Evolutionary conservation across 2,329 filamentous ascomycete genomes (phyloP), one percentile per base, ranked within the genome.

Genomic region (Sarocladiaceae sp.): DNA sequence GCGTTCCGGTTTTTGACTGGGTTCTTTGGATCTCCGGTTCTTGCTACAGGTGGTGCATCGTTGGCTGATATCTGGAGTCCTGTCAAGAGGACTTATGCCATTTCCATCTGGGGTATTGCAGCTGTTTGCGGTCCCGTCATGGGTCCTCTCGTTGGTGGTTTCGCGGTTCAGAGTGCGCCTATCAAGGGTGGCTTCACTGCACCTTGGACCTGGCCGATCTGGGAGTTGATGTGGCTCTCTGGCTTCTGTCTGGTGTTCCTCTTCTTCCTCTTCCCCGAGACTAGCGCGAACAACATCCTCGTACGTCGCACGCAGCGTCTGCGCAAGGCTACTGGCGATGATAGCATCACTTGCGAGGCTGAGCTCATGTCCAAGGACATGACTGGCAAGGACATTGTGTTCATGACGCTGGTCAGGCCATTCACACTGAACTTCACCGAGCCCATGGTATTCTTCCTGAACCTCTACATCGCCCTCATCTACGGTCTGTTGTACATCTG

Each of bases 31-130:
- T 79, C 78, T 0, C 83, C 84, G 0, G 84, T 85, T 0, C 76
- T 90, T 0, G 88, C 83, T 0, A 87, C 86, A 58, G 87, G 83
- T 0, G 84, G 84, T 2, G 85, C 85, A 26, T 84, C 88, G 0
- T 60, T 89, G 5, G 81, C 79, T 25, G 86, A 89, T 66, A 71
- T 89, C 23, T 88, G 75, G 68, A 66, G 75, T 0, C 74, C 84
- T 0, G 75, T 78, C 2, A 67, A 82, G 58, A 73, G 86, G 54
- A 86, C 83, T 6, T 77, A 80, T 6, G 86, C 85, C 2, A 82
- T 88, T 66, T 82, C 85, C 0, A 78, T 79, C 1, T 89, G 88
- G 62, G 82, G 83, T 1, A 78, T 87, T 72, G 79, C 83, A 0
- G 80, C 87, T 0, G 79, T 86, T 2, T 77, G 77, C 3, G 83